Percentiles rank a stretch among this genome's conserved stretches.
These are phyloP conservation scores for Apostasia ramifera DNA, from an alignment of 106 monocot species.

Conservation along the genomic window DNA sequence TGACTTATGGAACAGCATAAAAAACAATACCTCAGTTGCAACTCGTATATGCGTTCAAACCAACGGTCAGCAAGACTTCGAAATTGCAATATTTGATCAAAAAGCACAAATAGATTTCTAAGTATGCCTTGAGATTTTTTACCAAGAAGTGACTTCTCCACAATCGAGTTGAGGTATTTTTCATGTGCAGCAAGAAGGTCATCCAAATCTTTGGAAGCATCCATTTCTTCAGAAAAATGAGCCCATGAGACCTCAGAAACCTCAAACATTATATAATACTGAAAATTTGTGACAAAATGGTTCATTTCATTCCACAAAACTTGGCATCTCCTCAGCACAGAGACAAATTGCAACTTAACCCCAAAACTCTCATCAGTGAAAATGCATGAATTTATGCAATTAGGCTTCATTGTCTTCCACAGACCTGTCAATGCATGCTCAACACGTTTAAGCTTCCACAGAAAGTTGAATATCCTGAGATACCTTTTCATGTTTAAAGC, in stretches of 20 bases:
- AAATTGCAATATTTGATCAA: constrained; percentile 77
- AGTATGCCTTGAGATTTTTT: constrained; percentile 66
- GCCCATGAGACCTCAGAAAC: constrained; percentile 97
- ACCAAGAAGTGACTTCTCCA: constrained; percentile 93
- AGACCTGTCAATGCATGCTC: constrained; percentile 76
- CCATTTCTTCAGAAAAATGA: constrained; percentile 84
- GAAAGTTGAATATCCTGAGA: constrained; percentile 77
- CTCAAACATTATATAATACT: constrained; percentile 98
- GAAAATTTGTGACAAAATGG: constrained; percentile 91
- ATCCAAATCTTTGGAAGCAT: constrained; percentile 85
- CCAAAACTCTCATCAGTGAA: constrained; percentile 41
- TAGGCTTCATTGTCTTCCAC: constrained; percentile 93
- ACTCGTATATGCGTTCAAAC: constrained; percentile 83
- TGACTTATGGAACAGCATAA: not conserved
- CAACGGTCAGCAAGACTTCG: constrained; percentile 67
- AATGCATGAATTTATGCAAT: constrained; percentile 52
- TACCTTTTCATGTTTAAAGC: constrained; percentile 84
- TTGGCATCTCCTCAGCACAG: constrained; percentile 67
- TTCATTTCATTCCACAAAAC: constrained; percentile 98
- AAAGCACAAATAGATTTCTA: constrained; percentile 55
- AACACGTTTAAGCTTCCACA: constrained; percentile 90
- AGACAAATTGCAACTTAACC: constrained; percentile 51
- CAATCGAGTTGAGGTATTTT: constrained; percentile 77
- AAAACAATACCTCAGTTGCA: constrained; percentile 60
- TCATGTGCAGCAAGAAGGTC: constrained; percentile 87